These are phyloP conservation scores for Rhodotorula kratochvilovae DNA, from an alignment of 768 basidiomycete genomes.

Conservation along the genomic window DNA sequence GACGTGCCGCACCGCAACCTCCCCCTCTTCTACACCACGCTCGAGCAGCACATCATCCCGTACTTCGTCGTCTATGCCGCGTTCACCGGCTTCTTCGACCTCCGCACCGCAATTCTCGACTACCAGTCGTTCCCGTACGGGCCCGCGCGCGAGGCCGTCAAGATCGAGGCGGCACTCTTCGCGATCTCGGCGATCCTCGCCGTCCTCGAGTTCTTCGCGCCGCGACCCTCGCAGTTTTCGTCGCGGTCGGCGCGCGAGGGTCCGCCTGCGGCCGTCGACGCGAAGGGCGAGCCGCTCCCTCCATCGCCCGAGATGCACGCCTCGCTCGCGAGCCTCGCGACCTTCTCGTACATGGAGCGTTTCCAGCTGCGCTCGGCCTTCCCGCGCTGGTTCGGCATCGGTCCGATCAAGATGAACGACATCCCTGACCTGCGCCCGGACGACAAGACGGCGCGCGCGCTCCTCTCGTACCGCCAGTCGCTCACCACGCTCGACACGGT, in stretches of 20 bases:
- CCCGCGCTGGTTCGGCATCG: background rate
- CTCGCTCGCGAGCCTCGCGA: slow-evolving; percentile 39
- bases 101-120: slow-evolving; percentile 38
- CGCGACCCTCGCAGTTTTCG: slow-evolving; percentile 20
- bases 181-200: slow-evolving; percentile 19
- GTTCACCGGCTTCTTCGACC: slow-evolving; percentile 40
- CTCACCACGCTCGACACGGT: slow-evolving; percentile 10
- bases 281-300: slow-evolving; percentile 10
- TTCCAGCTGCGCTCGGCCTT: slow-evolving; percentile 25
- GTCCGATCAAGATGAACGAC: slow-evolving; percentile 5
- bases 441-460: slow-evolving; percentile 43
- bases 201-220: slow-evolving; percentile 37
- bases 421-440: slow-evolving; percentile 44
- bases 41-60: slow-evolving; percentile 38
- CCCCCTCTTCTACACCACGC: slow-evolving; percentile 11
- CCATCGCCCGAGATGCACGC: slow-evolving; percentile 38
- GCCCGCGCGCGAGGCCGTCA: background rate
- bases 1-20: slow-evolving; percentile 10
- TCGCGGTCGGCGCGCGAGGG: slow-evolving; percentile 6
- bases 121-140: background rate
- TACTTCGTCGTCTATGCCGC: slow-evolving; percentile 30
- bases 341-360: slow-evolving; percentile 39
- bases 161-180: slow-evolving; percentile 23
- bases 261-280: background rate
- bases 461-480: slow-evolving; percentile 41